Evolutionary conservation across 495 filamentous ascomycete genomes (phyloP).

Genomic region (Lasiosphaeriaceae sp.): DNA sequence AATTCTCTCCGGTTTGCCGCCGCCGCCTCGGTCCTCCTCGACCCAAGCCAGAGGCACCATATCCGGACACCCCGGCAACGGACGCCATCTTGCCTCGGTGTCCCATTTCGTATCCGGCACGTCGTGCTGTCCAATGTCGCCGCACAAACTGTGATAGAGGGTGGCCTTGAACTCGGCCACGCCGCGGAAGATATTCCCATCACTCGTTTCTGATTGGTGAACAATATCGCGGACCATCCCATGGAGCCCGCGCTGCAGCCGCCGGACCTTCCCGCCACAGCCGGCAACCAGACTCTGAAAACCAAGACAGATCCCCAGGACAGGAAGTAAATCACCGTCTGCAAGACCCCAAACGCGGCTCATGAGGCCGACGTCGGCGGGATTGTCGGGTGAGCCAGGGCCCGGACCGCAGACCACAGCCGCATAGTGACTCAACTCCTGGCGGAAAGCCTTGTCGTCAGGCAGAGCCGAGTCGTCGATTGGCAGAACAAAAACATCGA

Average conservation of each 20-base stretch:
- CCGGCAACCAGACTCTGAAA: conserved; percentile 77
- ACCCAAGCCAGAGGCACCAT: conserved; percentile 67
- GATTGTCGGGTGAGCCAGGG: conserved; percentile 59
- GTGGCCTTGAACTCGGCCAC: conserved; percentile 64
- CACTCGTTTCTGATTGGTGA: conserved; percentile 31
- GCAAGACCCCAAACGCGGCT: conserved; percentile 67
- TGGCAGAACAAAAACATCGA: conserved; percentile 63
- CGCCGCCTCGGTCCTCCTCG: conserved; percentile 39
- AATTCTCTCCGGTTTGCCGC: conserved; percentile 49
- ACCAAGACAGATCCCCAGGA: conserved; percentile 87
- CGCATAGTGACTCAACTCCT: conserved; percentile 57
- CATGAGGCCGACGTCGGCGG: conserved; percentile 74
- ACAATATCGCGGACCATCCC: conserved; percentile 68
- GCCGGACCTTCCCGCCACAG: conserved; percentile 61
- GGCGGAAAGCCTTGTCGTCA: conserved; percentile 22
- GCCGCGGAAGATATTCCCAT: conserved; percentile 41
- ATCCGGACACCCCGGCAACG: conserved; percentile 26
- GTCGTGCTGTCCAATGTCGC: conserved; percentile 45
- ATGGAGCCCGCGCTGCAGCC: conserved; percentile 67
- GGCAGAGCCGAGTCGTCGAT: conserved; percentile 60
- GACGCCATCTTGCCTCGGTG: conserved; percentile 25
- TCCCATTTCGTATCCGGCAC: conserved; percentile 33
- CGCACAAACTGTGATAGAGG: conserved; percentile 84
- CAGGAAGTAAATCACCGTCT: conserved; percentile 57
- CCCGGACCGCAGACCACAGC: conserved; percentile 80